Conservation (phyloP, 805 yeast species). For the Teunomyces pallodes region DNA sequence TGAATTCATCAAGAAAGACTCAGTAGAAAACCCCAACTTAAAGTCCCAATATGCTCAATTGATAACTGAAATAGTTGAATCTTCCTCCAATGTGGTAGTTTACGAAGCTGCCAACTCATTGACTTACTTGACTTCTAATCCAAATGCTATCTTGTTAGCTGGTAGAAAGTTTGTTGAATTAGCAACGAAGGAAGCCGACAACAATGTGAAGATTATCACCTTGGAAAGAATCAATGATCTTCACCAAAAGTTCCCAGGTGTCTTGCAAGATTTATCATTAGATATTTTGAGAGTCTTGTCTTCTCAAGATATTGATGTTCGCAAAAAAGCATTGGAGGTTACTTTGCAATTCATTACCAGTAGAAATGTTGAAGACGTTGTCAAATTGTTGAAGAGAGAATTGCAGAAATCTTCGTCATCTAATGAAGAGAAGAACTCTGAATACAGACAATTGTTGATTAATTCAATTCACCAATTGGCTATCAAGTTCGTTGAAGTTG, state of each 20-base stretch:
- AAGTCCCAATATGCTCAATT: conserved; percentile 70
- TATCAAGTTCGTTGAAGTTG: conserved; percentile 83
- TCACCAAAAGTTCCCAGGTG: conserved; percentile 72
- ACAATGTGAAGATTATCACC: conserved; percentile 89
- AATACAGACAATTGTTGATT: conserved; percentile 85
- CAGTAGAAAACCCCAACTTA: conserved; percentile 59
- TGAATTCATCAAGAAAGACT: conserved; percentile 87
- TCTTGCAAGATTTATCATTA: conserved; percentile 76
- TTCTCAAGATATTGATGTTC: conserved; percentile 89
- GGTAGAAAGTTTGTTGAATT: conserved; percentile 84
- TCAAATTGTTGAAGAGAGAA: conserved; percentile 89
- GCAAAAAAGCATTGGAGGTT: conserved; percentile 81
- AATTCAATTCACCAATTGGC: conserved; percentile 89
- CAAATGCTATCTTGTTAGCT: conserved; percentile 68
- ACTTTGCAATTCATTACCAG: conserved; percentile 77
- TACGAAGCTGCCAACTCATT: conserved; percentile 91
- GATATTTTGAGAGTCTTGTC: conserved; percentile 83
- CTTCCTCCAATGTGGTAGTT: conserved; percentile 67
- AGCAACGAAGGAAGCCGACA: conserved; percentile 91
- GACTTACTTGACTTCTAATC: conserved; percentile 56
- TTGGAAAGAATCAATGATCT: conserved; percentile 80
- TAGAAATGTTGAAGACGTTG: conserved; percentile 91
- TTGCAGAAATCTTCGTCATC: conserved; percentile 67
- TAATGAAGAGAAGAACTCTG: conserved; percentile 76
- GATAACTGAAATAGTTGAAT: conserved; percentile 69